A percentile compares a stretch with the other conserved stretches of the same genome.
phyloP scores from a whole-genome alignment of 306 rosid genomes.

The Sphenostylis stenocarpa region DNA sequence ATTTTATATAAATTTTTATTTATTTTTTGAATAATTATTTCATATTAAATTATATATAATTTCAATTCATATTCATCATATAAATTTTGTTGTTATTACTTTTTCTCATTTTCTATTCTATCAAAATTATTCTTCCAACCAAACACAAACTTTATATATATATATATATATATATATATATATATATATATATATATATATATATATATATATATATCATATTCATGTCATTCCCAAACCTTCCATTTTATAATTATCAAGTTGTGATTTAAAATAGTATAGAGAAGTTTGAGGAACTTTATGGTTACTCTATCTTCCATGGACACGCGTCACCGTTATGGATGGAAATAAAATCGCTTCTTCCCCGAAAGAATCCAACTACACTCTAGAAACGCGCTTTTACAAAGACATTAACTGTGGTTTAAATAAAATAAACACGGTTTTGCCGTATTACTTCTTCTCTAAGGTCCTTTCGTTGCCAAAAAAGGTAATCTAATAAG shows the following conservation, averaged over 20 bases:
- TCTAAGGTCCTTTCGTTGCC: neutral
- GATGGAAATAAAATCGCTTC: neutral
- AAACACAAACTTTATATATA: no score
- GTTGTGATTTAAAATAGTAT: neutral
- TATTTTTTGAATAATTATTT: no score
- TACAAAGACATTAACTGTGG: neutral
- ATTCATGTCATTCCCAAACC: no score
- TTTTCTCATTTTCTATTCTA: no score
- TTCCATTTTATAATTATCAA: neutral
- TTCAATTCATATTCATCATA: no score
- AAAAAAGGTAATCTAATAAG: neutral
- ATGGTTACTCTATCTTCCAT: neutral
- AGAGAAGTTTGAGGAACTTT: neutral
- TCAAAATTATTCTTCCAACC: no score
- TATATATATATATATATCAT: no score
- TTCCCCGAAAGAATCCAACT: neutral
- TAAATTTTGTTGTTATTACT: no score
- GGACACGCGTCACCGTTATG: neutral
- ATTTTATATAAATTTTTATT: no score
- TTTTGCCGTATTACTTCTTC: neutral
- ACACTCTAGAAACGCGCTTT: slow-evolving; percentile 24
- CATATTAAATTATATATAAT: no score
- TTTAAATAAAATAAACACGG: slow-evolving; percentile 26
- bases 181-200: no score
- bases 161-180: no score